These are phyloP conservation scores for Plantago ovata DNA, from an alignment of 257 asterid species.

Conservation along the genomic window DNA sequence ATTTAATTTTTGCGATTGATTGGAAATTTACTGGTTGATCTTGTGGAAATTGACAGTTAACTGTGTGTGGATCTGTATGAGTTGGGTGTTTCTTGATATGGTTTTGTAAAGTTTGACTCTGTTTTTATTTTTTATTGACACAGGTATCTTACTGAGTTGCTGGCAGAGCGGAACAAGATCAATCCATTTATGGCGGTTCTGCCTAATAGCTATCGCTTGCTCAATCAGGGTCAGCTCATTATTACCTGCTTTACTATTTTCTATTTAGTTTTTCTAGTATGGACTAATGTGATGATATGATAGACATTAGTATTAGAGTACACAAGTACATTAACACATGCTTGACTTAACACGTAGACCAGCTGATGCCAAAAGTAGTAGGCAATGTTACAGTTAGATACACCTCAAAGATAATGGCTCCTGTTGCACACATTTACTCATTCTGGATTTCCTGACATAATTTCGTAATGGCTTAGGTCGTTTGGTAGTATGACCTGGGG, in stretches of 20 bases:
- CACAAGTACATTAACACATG: not conserved
- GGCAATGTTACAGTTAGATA: no score
- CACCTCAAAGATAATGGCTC: no score
- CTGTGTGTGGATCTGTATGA: no score
- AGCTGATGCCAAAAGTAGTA: no score
- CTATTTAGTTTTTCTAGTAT: not conserved
- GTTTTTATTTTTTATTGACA: no score
- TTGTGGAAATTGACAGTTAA: not conserved
- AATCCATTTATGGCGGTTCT: constrained; percentile 58
- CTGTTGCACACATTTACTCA: no score
- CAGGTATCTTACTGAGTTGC: constrained; percentile 44
- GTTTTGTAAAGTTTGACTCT: no score
- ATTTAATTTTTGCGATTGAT: not conserved
- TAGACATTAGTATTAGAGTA: not conserved
- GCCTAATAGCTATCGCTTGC: constrained; percentile 48
- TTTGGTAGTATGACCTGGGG: no score
- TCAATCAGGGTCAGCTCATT: constrained; percentile 62
- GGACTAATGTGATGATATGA: constrained; percentile 1
- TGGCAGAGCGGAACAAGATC: constrained; percentile 53
- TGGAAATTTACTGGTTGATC: not conserved
- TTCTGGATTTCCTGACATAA: no score
- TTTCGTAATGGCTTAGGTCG: no score
- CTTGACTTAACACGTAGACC: not conserved
- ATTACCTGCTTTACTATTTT: no score
- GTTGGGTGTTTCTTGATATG: no score